Percentiles rank a stretch among this genome's conserved stretches.
These are phyloP conservation scores for Populus davidiana DNA, from an alignment of 345 rosid species.

Conservation along the genomic window DNA sequence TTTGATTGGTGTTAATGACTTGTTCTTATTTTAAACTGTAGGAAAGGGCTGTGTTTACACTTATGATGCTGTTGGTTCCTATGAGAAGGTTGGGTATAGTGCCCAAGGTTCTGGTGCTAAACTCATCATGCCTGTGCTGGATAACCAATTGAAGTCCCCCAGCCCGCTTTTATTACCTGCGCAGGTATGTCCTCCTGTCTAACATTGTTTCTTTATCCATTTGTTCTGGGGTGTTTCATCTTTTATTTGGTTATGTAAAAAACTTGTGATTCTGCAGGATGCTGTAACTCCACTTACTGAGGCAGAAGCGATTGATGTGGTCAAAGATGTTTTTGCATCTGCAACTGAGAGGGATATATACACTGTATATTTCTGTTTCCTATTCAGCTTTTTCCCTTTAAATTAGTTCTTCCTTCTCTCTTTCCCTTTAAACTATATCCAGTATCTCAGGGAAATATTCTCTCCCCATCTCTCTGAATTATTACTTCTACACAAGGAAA, in stretches of 20 bases:
- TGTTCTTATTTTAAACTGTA: slow-evolving; percentile 20
- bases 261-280: slow-evolving; percentile 49
- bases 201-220: background rate
- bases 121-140: slow-evolving; percentile 91
- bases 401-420: background rate
- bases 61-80: slow-evolving; percentile 97
- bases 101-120: slow-evolving; percentile 93
- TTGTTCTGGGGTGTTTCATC: slow-evolving; percentile 4
- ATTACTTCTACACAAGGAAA: background rate
- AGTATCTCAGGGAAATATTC: background rate
- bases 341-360: slow-evolving; percentile 97
- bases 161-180: slow-evolving; percentile 93
- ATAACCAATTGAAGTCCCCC: slow-evolving; percentile 93
- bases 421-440: background rate
- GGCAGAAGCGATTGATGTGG: slow-evolving; percentile 83
- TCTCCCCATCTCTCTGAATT: background rate
- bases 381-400: background rate
- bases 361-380: slow-evolving; percentile 57
- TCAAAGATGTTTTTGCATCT: slow-evolving; percentile 85
- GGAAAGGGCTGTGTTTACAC: slow-evolving; percentile 97
- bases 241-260: background rate
- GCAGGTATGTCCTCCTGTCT: slow-evolving; percentile 35
- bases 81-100: slow-evolving; percentile 95
- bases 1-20: background rate
- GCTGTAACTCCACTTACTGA: slow-evolving; percentile 90